Conservation (phyloP, 2,329 filamentous ascomycete genomes). For the Ophidiomyces ophidiicola region DNA sequence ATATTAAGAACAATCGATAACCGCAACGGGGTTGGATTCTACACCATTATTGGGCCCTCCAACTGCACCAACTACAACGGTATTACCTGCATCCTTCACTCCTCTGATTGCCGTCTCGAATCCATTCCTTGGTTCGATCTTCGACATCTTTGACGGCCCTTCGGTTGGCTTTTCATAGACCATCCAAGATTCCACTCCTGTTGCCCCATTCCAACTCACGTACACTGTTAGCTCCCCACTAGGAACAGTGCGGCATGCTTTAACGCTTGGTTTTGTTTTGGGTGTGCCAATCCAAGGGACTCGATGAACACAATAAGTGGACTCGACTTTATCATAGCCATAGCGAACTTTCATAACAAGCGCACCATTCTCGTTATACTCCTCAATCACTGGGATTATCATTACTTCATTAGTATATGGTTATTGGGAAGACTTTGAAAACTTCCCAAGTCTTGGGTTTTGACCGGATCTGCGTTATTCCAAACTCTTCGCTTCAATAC, state of each 20-base stretch:
- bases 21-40: slow-evolving; percentile 1
- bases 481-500: slow-evolving; percentile 6
- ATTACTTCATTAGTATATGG: slow-evolving; percentile 10
- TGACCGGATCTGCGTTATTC: slow-evolving; percentile 1
- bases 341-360: slow-evolving; percentile 10
- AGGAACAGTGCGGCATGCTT: slow-evolving; percentile 3
- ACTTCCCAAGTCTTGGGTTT: slow-evolving; percentile 9
- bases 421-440: slow-evolving; percentile 9
- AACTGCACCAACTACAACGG: slow-evolving; percentile 8
- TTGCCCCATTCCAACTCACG: slow-evolving; percentile 16
- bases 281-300: slow-evolving; percentile 8
- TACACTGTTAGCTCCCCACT: slow-evolving; percentile 5
- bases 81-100: background rate
- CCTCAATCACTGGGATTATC: slow-evolving; percentile 11
- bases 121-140: slow-evolving; percentile 3
- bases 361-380: slow-evolving; percentile 10
- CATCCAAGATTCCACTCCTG: slow-evolving; percentile 11
- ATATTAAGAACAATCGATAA: too few species aligned
- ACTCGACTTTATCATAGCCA: slow-evolving; percentile 3
- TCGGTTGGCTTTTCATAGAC: slow-evolving; percentile 1
- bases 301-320: slow-evolving; percentile 6
- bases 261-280: slow-evolving; percentile 9
- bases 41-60: slow-evolving; percentile 7
- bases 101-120: slow-evolving; percentile 8
- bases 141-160: background rate